Evolutionary conservation across 306 rosid genomes (phyloP), one percentile per base, ranked within the genome.

Genomic region (Sicyos baderoa): DNA sequence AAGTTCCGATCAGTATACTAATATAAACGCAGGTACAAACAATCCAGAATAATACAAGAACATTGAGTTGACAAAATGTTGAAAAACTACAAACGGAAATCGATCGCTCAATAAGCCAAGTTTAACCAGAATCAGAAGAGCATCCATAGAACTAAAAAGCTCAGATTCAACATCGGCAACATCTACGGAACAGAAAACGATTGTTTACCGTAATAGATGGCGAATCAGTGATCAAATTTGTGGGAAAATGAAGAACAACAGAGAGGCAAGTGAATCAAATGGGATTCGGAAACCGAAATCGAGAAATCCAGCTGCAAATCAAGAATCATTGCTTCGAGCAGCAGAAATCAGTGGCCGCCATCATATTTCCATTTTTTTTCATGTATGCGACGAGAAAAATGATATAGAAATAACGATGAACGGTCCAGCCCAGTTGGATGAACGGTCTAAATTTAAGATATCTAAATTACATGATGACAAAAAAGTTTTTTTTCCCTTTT

Each of bases 71-170:
- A 64, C 10, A 64, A 64, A 11, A 44, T 19, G 0, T 40, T 40
- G 68, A 62, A 64, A 62, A 64, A 18, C 14, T 11, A 63, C 14
- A 40, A 17, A 19, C 69, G 69, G 27, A 40, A 63, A 10, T 18
- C 11, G 69, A 40, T 63, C 42, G 42, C 51, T 63, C 52, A 15
- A 42, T 12, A 42, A 2, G 18, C n/a, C 6, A 44, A 40, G 16
- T 0, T 19, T 5, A 64, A 64, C 18, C 37, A 44, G 10, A 16
- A 44, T 27, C 52, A 18, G 17, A 66, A 47, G 12, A 47, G 16
- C n/a, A 23, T 45, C 21, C 55, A 21, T 27, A 45, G 40, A 66
- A 45, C 54, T 2, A 42, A 42, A 11, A 12, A 42, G 5, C 29
- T 42, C 52, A 42, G 19, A 64, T 12, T 18, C 29, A 64, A 40